phyloP scores from a whole-genome alignment of 306 rosid species.

The Lathyrus sativus region DNA sequence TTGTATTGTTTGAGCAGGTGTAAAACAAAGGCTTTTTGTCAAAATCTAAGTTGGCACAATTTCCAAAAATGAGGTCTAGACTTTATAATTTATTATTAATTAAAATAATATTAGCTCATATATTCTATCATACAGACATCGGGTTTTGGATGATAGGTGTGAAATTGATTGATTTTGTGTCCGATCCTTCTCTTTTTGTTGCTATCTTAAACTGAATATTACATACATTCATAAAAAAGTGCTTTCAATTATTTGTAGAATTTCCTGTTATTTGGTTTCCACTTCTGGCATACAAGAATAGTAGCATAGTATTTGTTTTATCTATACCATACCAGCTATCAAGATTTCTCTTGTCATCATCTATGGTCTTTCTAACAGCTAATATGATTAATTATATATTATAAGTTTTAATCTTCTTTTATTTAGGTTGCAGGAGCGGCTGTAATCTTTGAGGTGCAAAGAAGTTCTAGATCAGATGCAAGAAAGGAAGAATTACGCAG shows the following conservation, averaged over 20 bases:
- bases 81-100: slow-evolving; percentile 5
- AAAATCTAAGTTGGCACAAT: not conserved
- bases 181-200: too few relatives aligned
- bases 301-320: not conserved
- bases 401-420: slow-evolving; percentile 23
- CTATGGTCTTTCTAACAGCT: slow-evolving; percentile 20
- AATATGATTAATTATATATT: not conserved
- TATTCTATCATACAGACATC: not conserved
- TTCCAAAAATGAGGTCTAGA: not conserved
- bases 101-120: not conserved
- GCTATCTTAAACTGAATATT: not conserved
- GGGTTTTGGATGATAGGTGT: slow-evolving; percentile 6
- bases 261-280: slow-evolving; percentile 1
- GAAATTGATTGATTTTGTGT: too few relatives aligned
- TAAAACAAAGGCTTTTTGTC: too few relatives aligned
- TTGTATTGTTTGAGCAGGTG: too few relatives aligned
- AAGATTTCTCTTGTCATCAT: not conserved
- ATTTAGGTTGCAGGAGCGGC: slow-evolving; percentile 54
- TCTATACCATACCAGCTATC: not conserved
- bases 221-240: not conserved
- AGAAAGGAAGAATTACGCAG: slow-evolving; percentile 51
- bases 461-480: slow-evolving; percentile 54
- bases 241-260: slow-evolving; percentile 27
- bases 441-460: slow-evolving; percentile 52
- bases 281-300: not conserved